phyloP scores from a whole-genome alignment of 1,284 basidiomycete genomes.

The Cryptococcus sp. region DNA sequence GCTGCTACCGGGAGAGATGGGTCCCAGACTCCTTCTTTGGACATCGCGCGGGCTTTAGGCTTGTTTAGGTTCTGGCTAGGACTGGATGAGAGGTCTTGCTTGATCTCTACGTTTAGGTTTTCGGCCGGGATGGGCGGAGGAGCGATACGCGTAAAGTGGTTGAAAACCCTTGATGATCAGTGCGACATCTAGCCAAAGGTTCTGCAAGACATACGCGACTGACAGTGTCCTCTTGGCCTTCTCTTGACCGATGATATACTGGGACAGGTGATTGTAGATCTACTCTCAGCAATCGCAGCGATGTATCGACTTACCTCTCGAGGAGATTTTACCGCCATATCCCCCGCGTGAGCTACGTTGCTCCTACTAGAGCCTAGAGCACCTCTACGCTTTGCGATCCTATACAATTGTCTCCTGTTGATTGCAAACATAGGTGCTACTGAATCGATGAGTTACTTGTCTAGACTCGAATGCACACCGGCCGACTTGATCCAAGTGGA shows the following conservation, averaged over 20 bases:
- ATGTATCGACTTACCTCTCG: constrained; percentile 3
- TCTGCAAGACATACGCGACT: constrained; percentile 69
- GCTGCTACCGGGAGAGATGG: constrained; percentile 12
- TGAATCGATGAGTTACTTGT: neutral
- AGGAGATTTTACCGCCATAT: neutral
- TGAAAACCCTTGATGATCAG: constrained; percentile 65
- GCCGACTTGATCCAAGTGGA: neutral
- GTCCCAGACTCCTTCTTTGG: constrained; percentile 11
- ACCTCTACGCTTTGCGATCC: neutral
- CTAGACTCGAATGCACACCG: neutral
- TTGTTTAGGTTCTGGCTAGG: neutral
- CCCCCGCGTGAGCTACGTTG: neutral
- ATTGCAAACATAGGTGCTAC: neutral
- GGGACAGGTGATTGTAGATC: constrained; percentile 80
- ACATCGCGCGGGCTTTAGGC: neutral
- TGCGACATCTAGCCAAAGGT: neutral
- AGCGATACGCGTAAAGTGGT: constrained; percentile 73
- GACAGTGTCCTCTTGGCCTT: constrained; percentile 87
- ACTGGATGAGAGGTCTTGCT: neutral
- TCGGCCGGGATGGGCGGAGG: constrained; percentile 14
- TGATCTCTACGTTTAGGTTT: constrained; percentile 2
- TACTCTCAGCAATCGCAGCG: constrained; percentile 34
- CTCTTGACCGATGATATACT: constrained; percentile 89
- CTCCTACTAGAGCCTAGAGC: neutral
- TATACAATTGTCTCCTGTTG: constrained; percentile 1